Conservation (phyloP, 306 rosid species). For the Citrullus mucosospermus region DNA sequence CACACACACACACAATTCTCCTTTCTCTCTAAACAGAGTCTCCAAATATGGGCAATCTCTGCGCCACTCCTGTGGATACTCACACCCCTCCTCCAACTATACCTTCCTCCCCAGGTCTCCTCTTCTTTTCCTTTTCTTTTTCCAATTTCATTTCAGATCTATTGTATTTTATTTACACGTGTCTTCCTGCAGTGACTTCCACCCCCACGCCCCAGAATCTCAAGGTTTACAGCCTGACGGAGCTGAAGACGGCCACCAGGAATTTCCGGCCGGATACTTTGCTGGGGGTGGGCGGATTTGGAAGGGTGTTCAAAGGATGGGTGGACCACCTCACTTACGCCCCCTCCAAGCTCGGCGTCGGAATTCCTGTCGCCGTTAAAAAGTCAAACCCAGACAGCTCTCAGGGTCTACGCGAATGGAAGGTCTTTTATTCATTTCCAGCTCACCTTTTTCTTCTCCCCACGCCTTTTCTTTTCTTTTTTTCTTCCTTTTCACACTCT, state of each 20-base stretch:
- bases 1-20: too few relatives aligned
- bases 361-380: slow-evolving; percentile 76
- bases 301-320: slow-evolving; percentile 91
- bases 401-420: slow-evolving; percentile 75
- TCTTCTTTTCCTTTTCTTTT: too few relatives aligned
- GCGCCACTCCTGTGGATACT: slow-evolving; percentile 12
- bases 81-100: background rate
- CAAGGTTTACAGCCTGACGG: slow-evolving; percentile 37
- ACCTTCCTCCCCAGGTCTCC: background rate
- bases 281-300: slow-evolving; percentile 85
- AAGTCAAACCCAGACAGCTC: slow-evolving; percentile 55
- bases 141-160: too few relatives aligned
- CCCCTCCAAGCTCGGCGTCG: slow-evolving; percentile 55
- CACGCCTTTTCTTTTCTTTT: background rate
- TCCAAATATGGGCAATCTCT: slow-evolving; percentile 16
- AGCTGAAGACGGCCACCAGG: slow-evolving; percentile 60
- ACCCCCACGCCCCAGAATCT: slow-evolving; percentile 15
- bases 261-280: slow-evolving; percentile 65
- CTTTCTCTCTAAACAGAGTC: background rate
- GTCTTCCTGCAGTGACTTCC: background rate
- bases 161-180: too few relatives aligned
- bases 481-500: too few relatives aligned
- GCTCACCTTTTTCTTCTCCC: background rate
- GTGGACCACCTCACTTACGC: slow-evolving; percentile 34
- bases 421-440: slow-evolving; percentile 20